Conservation (phyloP, 768 basidiomycete genomes). For the Tubosaeta sp. region DNA sequence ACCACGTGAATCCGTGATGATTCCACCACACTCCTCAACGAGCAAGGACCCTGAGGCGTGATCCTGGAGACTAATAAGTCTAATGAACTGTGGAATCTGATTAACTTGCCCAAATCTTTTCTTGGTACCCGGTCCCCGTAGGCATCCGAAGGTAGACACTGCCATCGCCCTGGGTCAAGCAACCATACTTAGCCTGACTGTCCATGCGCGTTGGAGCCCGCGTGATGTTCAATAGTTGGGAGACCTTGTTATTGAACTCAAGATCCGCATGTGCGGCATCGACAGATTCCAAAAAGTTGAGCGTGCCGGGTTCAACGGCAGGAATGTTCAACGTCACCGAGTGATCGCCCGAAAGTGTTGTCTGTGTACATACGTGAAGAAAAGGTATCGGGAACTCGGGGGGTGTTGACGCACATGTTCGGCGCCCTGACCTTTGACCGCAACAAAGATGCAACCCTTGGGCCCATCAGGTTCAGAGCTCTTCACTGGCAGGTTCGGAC, state of each 20-base stretch:
- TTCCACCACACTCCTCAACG: conserved; percentile 84
- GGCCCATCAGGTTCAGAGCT: conserved; percentile 48
- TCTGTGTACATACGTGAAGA: conserved; percentile 30
- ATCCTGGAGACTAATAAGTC: conserved; percentile 48
- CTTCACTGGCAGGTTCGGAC: conserved; percentile 81
- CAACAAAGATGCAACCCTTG: conserved; percentile 80
- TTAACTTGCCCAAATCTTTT: conserved; percentile 89
- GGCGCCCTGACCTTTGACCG: conserved; percentile 82
- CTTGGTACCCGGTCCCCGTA: conserved; percentile 69
- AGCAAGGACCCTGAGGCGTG: conserved; percentile 86
- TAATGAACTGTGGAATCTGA: too few species aligned
- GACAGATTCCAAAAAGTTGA: conserved; percentile 85
- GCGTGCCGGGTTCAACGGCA: conserved; percentile 35
- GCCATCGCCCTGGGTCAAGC: conserved; percentile 82
- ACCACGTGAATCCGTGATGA: conserved; percentile 84
- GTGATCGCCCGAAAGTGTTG: conserved; percentile 47
- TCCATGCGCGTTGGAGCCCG: conserved; percentile 80
- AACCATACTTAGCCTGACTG: conserved; percentile 92
- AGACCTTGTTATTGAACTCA: conserved; percentile 73
- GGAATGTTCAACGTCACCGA: conserved; percentile 50
- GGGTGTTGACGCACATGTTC: conserved; percentile 47
- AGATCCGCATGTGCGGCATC: conserved; percentile 93
- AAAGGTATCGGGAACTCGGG: not conserved
- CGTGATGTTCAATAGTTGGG: conserved; percentile 60
- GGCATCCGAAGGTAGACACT: conserved; percentile 80